Conservation (phyloP, 208 protist species). For the Strigomonas culicis region DNA sequence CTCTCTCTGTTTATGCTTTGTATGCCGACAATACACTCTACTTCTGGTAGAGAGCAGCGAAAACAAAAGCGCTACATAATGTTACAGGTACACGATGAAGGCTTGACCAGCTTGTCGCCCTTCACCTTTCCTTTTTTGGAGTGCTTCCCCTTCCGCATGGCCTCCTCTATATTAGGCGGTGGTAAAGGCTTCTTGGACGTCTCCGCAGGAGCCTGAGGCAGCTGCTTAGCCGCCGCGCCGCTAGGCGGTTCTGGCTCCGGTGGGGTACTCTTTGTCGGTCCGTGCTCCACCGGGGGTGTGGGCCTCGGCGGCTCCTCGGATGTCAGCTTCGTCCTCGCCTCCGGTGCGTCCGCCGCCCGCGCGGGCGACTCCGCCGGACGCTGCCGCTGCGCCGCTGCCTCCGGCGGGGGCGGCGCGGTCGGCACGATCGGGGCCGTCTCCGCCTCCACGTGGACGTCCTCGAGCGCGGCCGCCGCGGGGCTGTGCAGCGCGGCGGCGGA, state of each 20-base stretch:
- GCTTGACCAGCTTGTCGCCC: constrained; percentile 3
- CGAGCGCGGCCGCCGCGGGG: not conserved
- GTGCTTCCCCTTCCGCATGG: constrained; percentile 1
- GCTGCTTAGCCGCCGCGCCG: too few species aligned
- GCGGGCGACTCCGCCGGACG: not conserved
- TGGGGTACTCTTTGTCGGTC: too few species aligned
- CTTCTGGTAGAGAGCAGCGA: too few species aligned
- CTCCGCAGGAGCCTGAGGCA: too few species aligned
- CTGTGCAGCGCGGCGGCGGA: not conserved
- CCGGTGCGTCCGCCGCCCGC: not conserved
- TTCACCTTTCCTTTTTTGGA: not conserved
- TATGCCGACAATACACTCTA: too few species aligned
- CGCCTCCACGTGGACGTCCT: not conserved
- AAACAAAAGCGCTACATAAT: constrained; percentile 11
- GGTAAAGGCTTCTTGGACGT: too few species aligned
- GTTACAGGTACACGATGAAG: not conserved
- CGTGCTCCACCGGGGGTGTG: too few species aligned
- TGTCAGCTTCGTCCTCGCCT: too few species aligned
- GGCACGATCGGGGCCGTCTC: not conserved
- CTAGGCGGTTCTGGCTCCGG: too few species aligned
- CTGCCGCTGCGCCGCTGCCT: too few species aligned
- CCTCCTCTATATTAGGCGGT: too few species aligned
- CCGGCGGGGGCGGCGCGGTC: not conserved
- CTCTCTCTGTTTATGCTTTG: not conserved
- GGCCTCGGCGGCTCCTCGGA: too few species aligned